Base-by-base conservation (phyloP, 2,329 filamentous ascomycete species). In the Verticillium longisporum region DNA sequence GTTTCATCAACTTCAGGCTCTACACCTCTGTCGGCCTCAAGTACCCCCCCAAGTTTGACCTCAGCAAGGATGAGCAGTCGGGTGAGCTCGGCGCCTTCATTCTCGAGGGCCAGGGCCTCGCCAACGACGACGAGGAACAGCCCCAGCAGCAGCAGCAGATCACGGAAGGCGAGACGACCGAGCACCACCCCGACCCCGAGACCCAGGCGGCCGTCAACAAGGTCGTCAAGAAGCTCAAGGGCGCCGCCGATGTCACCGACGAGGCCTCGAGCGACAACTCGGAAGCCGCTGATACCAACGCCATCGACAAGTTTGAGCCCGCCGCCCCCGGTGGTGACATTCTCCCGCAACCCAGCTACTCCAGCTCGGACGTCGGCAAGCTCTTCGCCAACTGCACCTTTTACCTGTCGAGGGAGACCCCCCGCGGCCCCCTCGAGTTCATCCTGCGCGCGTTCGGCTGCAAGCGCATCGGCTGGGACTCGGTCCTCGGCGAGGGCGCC, bases 391-490 rank as follows among this genome's bases (percentile, higher is more conserved):
- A 91, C 63, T 93, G 90, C 75, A 97, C 92, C 36, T 88, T 99
- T 78, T 99, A 89, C 78, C 84, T 99, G 54, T 97, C 94, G 41
- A 89, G 95, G 69, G 95, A 99, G 78, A 93, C 93, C 4, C 95
- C 95, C 14, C 86, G 93, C 66, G 90, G 92, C 66, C 87, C 95
- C 2, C 81, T 99, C 26, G 95, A 99, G 74, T 97, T 99, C 72
- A 85, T 99, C 60, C 84, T 99, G 59, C 90, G 93, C 71, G 86
- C 94, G 3, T 99, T 98, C 71, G 95, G 95, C 65, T 98, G 94
- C 81, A 97, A 94, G 80, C 87, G 94, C 55, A 89, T 99, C 67
- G 95, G 93, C 53, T 99, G 95, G 95, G 94, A 98, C 71, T 83
- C 87, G 36, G 89, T 96, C 26, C 83, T 97, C 21, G 95, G 95